These are phyloP conservation scores for Draba incana DNA, from an alignment of 345 rosid species.

Conservation along the genomic window DNA sequence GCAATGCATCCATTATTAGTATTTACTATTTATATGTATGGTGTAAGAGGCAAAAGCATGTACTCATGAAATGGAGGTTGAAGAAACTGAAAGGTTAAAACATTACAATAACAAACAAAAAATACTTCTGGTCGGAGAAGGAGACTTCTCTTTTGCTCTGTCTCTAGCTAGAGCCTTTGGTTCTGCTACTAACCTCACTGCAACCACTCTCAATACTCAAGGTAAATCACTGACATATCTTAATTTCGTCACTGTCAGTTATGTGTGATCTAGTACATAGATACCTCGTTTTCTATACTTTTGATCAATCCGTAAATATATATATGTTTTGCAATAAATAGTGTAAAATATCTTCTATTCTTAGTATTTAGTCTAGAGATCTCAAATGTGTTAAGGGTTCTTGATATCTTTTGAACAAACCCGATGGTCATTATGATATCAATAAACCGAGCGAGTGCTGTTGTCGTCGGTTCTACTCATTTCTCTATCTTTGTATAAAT, in stretches of 20 bases:
- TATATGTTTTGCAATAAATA: too few species aligned
- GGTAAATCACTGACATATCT: neutral
- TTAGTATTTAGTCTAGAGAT: too few species aligned
- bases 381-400: too few species aligned
- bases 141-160: slow-evolving; percentile 57
- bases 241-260: neutral
- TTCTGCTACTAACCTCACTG: slow-evolving; percentile 50
- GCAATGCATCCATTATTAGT: too few species aligned
- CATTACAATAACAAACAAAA: slow-evolving; percentile 48
- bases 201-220: slow-evolving; percentile 51
- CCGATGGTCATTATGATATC: too few species aligned
- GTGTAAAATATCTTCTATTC: too few species aligned
- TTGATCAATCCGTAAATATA: too few species aligned
- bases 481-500: too few species aligned
- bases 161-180: slow-evolving; percentile 58
- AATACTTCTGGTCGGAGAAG: slow-evolving; percentile 61
- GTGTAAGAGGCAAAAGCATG: neutral
- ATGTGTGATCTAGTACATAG: neutral
- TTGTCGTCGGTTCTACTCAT: too few species aligned
- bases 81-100: slow-evolving; percentile 41
- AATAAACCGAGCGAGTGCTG: too few species aligned
- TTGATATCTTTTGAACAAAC: too few species aligned
- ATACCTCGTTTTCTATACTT: neutral
- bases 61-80: slow-evolving; percentile 1
- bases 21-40: neutral